Conservation (phyloP, 2,329 filamentous ascomycete species). For the Pseudogymnoascus sp. region DNA sequence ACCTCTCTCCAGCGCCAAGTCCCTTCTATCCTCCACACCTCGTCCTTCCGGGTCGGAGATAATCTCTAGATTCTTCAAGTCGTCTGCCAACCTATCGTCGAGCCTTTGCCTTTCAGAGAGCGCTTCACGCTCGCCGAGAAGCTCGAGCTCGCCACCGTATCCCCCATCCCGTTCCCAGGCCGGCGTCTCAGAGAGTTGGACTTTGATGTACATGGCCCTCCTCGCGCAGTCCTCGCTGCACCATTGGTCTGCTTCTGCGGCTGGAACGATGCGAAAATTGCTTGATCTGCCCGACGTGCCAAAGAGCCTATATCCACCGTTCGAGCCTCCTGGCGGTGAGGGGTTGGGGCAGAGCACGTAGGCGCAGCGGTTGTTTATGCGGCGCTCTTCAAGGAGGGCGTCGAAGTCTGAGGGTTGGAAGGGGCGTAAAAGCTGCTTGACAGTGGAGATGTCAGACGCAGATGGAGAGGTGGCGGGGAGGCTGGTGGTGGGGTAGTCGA, state of each 20-base stretch:
- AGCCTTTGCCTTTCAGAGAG: slow-evolving; percentile 39
- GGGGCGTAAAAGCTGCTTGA: slow-evolving; percentile 59
- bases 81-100: slow-evolving; percentile 20
- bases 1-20: slow-evolving; percentile 48
- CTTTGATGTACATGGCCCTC: slow-evolving; percentile 76
- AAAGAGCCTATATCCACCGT: slow-evolving; percentile 63
- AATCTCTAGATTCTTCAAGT: slow-evolving; percentile 37
- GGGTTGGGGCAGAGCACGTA: slow-evolving; percentile 70
- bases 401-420: slow-evolving; percentile 91
- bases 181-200: slow-evolving; percentile 79
- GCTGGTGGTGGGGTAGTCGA: slow-evolving; percentile 35
- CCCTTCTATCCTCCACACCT: slow-evolving; percentile 34
- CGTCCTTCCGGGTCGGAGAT: slow-evolving; percentile 37
- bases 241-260: slow-evolving; percentile 74
- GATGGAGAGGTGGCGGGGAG: slow-evolving; percentile 47
- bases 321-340: slow-evolving; percentile 50
- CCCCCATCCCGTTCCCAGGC: slow-evolving; percentile 66
- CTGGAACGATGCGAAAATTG: slow-evolving; percentile 62
- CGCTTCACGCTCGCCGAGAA: slow-evolving; percentile 62
- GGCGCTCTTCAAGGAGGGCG: slow-evolving; percentile 80
- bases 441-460: slow-evolving; percentile 53
- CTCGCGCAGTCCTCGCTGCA: slow-evolving; percentile 75
- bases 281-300: slow-evolving; percentile 43
- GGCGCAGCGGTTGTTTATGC: slow-evolving; percentile 74
- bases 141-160: slow-evolving; percentile 43